Base-by-base conservation (phyloP, 1,139 yeast genomes). In the Geotrichum histeridarum region DNA sequence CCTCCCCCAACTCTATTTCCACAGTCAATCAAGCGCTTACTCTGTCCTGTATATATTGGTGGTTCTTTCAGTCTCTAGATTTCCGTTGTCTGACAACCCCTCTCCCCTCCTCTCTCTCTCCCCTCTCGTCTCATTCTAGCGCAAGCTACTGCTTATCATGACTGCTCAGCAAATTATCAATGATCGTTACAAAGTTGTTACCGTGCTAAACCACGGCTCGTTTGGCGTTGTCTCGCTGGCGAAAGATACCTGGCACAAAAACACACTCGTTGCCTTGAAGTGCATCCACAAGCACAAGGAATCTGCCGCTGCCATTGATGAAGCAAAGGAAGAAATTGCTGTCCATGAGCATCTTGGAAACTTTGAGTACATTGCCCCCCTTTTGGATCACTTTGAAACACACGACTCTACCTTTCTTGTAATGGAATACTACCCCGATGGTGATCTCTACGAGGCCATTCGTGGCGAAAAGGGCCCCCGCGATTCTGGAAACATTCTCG, bases 391-490 rank as follows among this genome's bases (percentile, higher is more conserved):
- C 66, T 90, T 90, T 67, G 93, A 84, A 63, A 81, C 90, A 18
- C 64, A 65, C 41, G 57, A 59, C 47, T 63, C 64, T 50, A 56
- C 62, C 42, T 89, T 83, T 64, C 79, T 93, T 64, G 79, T 91
- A 42, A 75, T 91, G 68, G 98, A 93, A 64, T 91, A 89, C 67
- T 90, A 96, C 65, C 76, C 93, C 5, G 80, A 91, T 59, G 99
- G 99, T 59, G 99, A 93, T 68, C 74, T 93, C 55, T 93, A 91
- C 67, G 99, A 93, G 67, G 95, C 95, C 8, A 88, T 91, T 64
- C 87, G 84, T 62, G 82, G 81, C 57, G 90, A 86, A 51, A 77
- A 82, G 43, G 91, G 94, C 6, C 39, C 37, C 44, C 15, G 37
- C 17, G 36, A 41, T 33, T 77, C 86, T 5, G 82, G 90, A 0